Evolutionary conservation across 768 basidiomycete species (phyloP).

Genomic region (Amyloporia xantha): DNA sequence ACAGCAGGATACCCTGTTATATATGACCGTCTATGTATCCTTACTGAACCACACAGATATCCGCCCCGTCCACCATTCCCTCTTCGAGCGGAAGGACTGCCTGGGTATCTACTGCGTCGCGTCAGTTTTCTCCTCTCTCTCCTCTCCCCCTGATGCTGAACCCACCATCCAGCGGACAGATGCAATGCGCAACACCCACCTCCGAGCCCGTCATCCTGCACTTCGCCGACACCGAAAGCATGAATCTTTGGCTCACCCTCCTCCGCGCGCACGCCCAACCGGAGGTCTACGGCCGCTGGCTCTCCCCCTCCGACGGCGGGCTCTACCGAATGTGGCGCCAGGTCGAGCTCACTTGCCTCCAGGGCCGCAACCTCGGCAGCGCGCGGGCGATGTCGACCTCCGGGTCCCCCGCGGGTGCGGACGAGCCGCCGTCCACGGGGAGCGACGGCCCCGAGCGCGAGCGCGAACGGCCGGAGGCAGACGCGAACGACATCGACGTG

Average conservation of each 20-base stretch:
- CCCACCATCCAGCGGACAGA: slow-evolving; percentile 40
- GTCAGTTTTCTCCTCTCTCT: slow-evolving; percentile 31
- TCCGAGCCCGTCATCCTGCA: slow-evolving; percentile 70
- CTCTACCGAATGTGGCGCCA: slow-evolving; percentile 87
- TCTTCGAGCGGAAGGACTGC: slow-evolving; percentile 74
- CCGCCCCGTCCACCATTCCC: slow-evolving; percentile 63
- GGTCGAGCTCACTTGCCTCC: slow-evolving; percentile 64
- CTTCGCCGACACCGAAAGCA: slow-evolving; percentile 56
- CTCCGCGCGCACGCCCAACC: slow-evolving; percentile 76
- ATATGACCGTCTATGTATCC: slow-evolving; percentile 69
- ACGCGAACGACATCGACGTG: slow-evolving; percentile 58
- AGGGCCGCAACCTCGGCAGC: slow-evolving; percentile 67
- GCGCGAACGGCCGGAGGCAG: slow-evolving; percentile 18
- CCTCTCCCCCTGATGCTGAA: neutral
- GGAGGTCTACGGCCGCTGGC: slow-evolving; percentile 65
- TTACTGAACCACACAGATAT: slow-evolving; percentile 75
- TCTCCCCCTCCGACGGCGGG: slow-evolving; percentile 55
- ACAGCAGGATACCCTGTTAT: slow-evolving; percentile 60
- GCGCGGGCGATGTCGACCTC: slow-evolving; percentile 29
- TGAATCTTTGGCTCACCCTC: slow-evolving; percentile 73
- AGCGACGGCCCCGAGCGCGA: too few relatives aligned
- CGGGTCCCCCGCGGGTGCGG: slow-evolving; percentile 19
- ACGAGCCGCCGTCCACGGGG: slow-evolving; percentile 21
- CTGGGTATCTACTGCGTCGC: slow-evolving; percentile 60
- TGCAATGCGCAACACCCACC: slow-evolving; percentile 45